Percentiles rank a stretch among this genome's conserved stretches.
phyloP scores from a whole-genome alignment of 768 basidiomycete genomes.

The Hydnum rufescens region DNA sequence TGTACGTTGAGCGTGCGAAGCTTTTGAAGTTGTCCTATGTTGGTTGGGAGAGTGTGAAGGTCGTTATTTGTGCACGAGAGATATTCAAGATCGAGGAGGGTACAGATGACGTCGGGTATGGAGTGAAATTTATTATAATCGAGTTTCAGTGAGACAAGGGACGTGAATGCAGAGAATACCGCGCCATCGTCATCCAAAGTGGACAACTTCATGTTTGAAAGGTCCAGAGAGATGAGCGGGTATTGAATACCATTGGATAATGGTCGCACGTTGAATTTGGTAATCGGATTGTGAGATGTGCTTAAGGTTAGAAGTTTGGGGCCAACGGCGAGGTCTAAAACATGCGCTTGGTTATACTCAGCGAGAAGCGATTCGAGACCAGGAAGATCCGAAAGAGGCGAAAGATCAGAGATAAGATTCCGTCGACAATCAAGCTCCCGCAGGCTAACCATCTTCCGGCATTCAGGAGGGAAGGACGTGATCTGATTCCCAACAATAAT shows the following conservation, averaged over 20 bases:
- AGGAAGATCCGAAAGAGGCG: slow-evolving; percentile 46
- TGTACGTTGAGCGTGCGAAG: slow-evolving; percentile 69
- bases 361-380: slow-evolving; percentile 46
- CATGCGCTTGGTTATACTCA: slow-evolving; percentile 67
- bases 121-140: slow-evolving; percentile 74
- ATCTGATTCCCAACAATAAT: slow-evolving; percentile 77
- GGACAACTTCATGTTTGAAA: slow-evolving; percentile 77
- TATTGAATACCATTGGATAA: slow-evolving; percentile 15
- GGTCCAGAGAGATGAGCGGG: slow-evolving; percentile 55
- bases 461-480: slow-evolving; percentile 46
- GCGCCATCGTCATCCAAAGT: slow-evolving; percentile 47
- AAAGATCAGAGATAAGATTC: slow-evolving; percentile 64
- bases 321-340: slow-evolving; percentile 60
- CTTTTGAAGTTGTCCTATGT: slow-evolving; percentile 55
- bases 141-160: slow-evolving; percentile 50
- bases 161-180: slow-evolving; percentile 38
- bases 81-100: slow-evolving; percentile 43
- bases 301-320: slow-evolving; percentile 31
- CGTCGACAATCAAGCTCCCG: slow-evolving; percentile 63
- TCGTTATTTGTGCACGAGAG: slow-evolving; percentile 87
- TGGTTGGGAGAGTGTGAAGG: slow-evolving; percentile 51
- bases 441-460: slow-evolving; percentile 35
- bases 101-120: slow-evolving; percentile 68
- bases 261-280: slow-evolving; percentile 43
- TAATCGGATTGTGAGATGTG: slow-evolving; percentile 23